Base-by-base conservation (phyloP, 345 rosid species). In the Populus davidiana region DNA sequence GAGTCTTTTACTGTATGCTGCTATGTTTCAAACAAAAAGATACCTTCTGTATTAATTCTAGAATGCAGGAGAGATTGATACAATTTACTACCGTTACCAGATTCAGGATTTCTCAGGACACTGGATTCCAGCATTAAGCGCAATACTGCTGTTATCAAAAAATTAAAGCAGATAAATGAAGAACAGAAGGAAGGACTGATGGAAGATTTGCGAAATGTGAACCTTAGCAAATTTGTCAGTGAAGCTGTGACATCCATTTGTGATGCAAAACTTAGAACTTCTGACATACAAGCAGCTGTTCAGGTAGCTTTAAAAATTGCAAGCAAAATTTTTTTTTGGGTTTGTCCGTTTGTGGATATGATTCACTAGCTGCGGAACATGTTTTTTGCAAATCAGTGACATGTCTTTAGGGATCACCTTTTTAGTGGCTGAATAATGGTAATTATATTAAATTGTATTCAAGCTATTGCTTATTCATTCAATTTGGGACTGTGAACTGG, bases 61-160 rank as follows among this genome's bases (percentile, higher is more conserved):
- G 71, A 35, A 25, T 27, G 64, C 64, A 59, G 66, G 78, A 75
- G 75, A 67, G 84, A 27, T 75, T 86, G 75, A 87, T 75, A 52
- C 70, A 44, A 41, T 74, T 83, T 73, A 72, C 27, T 73, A 41
- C 69, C 75, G 67, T 77, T 85, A 83, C 75, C 89, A 96, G 98
- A 96, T 80, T 73, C 89, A 2, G 90, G 91, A 31, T 96, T 91
- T 80, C 91, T 96, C 66, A 87, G 98, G 90, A 91, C 98, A 50
- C 82, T 96, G 76, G 98, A 96, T 86, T 92, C 98, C 52, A 94
- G 98, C 82, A 96, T 96, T 47, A 94, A 88, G 87, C 95, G 96
- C 27, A 94, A 94, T 72, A 96, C 99, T 31, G 91, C 98, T n/a
- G 92, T 92, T 70, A 94, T 92, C 63, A 96, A 94, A 82, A 96